Base-by-base conservation (phyloP, 352 stramenopile species). In the Albugo laibachii region DNA sequence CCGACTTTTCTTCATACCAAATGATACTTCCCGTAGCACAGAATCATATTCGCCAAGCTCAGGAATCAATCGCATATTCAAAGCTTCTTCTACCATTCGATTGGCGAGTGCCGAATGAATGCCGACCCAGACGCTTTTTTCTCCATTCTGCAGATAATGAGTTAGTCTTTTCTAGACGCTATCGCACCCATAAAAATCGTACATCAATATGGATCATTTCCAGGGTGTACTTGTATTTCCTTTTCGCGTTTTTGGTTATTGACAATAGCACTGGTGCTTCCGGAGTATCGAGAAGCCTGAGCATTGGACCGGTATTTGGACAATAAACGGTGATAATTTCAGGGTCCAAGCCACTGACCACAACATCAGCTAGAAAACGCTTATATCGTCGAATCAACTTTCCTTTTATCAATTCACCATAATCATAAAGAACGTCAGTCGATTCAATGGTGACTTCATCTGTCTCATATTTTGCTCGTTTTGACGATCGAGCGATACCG, bases 171-270 rank as follows among this genome's bases (percentile, higher is more conserved):
- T 5, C 16, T 5, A 3, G 8, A 12, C 19, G 27, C 37, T 53
- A 38, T 37, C 21, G 6, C n/a, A n/a, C 21, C 20, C 12, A 27
- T 18, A 5, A 10, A 1, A 13, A 16, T 62, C 68, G 31, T 78
- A 89, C 77, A 45, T 84, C 50, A 51, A 89, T 62, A 56, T 76
- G 62, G 41, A 89, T 77, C 66, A 85, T 84, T 56, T 89, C 77
- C 40, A 89, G 62, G 24, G 77, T 89, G 54, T 89, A 81, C 12
- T 59, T 56, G 52, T 89, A 89, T 49, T 89, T 89, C 45, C 77
- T 72, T 56, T 86, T 89, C 5, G 61, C 52, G 45, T 84, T 64
- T 48, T 66, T 51, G 52, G 68, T 85, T 48, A 80, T 80, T 24
- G 77, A 89, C 20, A 89, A 48, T 58, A 83, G 77, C 48, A 89